Evolutionary conservation across 73 alveolate species (phyloP), one percentile per base, ranked within the genome.

Genomic region (Durusdinium trenchii): DNA sequence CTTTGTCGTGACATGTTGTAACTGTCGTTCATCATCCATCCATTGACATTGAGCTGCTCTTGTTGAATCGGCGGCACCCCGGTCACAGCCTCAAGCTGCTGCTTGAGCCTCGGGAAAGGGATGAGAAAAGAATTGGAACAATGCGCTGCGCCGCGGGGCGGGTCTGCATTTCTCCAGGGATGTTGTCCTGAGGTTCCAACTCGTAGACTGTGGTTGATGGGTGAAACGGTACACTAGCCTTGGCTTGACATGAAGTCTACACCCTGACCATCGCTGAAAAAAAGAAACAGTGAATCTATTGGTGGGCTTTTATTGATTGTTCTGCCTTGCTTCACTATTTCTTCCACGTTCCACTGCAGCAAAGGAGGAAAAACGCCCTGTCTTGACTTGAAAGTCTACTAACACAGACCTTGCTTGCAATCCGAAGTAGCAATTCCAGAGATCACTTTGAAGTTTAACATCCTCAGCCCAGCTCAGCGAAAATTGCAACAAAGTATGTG

Each of bases 61-160:
- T 83, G 93, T 36, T 83, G 93, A 50, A 83, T 83, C 0, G 97
- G 97, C 0, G 97, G 97, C 73, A 90, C 97, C 9, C 97, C 97
- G 28, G 97, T 90, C 60, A 78, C 82, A 16, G 64, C 43, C 57
- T 90, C 97, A n/a, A 90, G 64, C 81, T 90, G 60, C 6, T 69
- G 86, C 75, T 90, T 90, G 76, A 90, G 85, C 96, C 96, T 89
- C 47, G 62, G 91, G 20, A 54, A 54, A 54, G 9, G 64, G 64
- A 20, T 9, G 64, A 20, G 64, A 54, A 12, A 12, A 12, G 9
- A 9, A 12, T 20, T 54, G 9, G 9, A 54, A 54, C 64, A 9
- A 9, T 12, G 28, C 64, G 20, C 64, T 54, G 9, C 9, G 20
- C 64, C 32, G 20, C 35, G 32, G 16, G 43, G 38, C 38, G 79